phyloP scores from a whole-genome alignment of 1,284 basidiomycete genomes.

The Cystobasidiaceae sp. region DNA sequence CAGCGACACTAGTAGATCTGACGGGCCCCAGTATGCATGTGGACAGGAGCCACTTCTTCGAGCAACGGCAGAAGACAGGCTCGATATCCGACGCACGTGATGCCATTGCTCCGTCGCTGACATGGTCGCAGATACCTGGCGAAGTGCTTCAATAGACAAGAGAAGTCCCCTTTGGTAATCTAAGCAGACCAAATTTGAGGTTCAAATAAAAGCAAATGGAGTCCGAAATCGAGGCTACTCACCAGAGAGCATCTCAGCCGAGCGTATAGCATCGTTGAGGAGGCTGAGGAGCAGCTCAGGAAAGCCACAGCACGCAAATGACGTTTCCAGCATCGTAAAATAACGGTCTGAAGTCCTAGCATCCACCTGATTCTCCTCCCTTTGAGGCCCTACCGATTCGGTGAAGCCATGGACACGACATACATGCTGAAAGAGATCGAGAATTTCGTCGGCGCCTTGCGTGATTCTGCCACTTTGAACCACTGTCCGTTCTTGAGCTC shows the following conservation, averaged over 20 bases:
- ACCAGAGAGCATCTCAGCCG: slow-evolving; percentile 89
- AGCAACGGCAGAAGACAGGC: slow-evolving; percentile 35
- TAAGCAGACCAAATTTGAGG: too few relatives aligned
- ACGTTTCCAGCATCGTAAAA: slow-evolving; percentile 40
- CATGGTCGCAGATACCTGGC: slow-evolving; percentile 40
- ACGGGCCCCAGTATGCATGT: slow-evolving; percentile 48
- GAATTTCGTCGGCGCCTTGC: slow-evolving; percentile 71
- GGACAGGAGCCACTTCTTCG: slow-evolving; percentile 31
- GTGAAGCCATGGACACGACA: slow-evolving; percentile 70
- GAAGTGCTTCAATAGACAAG: slow-evolving; percentile 36
- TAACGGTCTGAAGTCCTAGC: slow-evolving; percentile 26
- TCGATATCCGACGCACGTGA: slow-evolving; percentile 37
- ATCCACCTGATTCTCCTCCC: slow-evolving; percentile 13
- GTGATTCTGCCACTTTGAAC: slow-evolving; percentile 41
- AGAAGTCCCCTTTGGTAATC: slow-evolving; percentile 42
- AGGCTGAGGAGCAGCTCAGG: slow-evolving; percentile 85
- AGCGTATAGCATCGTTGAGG: slow-evolving; percentile 79
- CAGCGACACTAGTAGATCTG: slow-evolving; percentile 38
- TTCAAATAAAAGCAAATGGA: too few relatives aligned
- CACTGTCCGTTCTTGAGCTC: neutral
- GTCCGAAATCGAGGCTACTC: too few relatives aligned
- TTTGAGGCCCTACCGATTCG: neutral
- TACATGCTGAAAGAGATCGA: slow-evolving; percentile 65
- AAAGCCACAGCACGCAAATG: slow-evolving; percentile 68
- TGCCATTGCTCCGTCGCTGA: slow-evolving; percentile 41